phyloP scores from a whole-genome alignment of 345 rosid genomes.

The Euphorbia tirucalli region DNA sequence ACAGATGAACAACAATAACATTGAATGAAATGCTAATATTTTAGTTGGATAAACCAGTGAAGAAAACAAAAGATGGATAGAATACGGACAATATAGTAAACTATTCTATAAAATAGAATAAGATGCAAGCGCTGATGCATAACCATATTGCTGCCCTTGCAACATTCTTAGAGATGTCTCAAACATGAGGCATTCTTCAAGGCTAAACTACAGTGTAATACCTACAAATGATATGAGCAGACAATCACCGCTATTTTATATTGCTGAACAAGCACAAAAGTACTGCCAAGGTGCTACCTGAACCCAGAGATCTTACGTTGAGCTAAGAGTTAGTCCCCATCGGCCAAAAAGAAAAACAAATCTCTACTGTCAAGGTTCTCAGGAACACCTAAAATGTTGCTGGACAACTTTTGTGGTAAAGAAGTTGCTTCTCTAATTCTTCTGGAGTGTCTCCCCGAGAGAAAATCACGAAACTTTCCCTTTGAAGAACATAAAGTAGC shows the following conservation, averaged over 20 bases:
- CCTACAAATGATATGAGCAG: not conserved
- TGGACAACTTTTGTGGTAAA: not conserved
- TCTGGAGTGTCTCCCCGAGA: not conserved
- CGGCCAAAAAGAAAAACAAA: not conserved
- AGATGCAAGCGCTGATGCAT: not conserved
- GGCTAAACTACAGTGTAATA: not conserved
- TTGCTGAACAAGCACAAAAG: not conserved
- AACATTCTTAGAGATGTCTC: not conserved
- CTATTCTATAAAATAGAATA: not conserved
- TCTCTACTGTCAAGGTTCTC: not conserved
- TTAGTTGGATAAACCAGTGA: not conserved
- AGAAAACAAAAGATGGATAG: not conserved
- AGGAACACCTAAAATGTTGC: not conserved
- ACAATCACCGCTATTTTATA: not conserved
- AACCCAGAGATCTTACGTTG: not conserved
- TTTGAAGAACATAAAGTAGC: not conserved
- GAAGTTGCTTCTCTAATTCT: not conserved
- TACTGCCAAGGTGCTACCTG: not conserved
- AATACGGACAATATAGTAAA: not conserved
- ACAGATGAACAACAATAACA: not conserved
- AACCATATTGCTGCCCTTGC: not conserved
- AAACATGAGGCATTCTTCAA: not conserved
- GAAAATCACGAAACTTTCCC: conserved; percentile 5
- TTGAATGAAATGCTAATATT: not conserved
- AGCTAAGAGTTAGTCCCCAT: not conserved